phyloP scores from a whole-genome alignment of 257 asterid genomes.

The Nicotiana sylvestris region DNA sequence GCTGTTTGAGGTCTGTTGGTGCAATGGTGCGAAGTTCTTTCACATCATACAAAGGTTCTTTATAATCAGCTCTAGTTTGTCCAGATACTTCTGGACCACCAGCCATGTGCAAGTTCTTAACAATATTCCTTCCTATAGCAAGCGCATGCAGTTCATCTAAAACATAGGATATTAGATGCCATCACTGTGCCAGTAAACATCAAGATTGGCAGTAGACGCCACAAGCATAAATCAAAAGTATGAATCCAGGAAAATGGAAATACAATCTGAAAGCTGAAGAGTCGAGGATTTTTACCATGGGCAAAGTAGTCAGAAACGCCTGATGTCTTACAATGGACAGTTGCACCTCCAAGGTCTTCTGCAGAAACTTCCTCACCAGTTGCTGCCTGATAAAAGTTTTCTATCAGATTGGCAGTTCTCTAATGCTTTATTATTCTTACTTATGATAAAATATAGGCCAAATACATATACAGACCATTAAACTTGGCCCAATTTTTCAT shows the following conservation, averaged over 20 bases:
- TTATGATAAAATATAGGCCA: neutral
- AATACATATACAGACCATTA: too few relatives aligned
- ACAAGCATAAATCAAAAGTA: neutral
- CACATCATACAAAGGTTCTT: conserved; percentile 78
- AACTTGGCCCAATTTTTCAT: too few relatives aligned
- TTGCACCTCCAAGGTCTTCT: conserved; percentile 96
- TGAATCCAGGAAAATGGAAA: neutral
- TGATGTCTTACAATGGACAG: conserved; percentile 89
- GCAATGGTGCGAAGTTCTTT: conserved; percentile 86
- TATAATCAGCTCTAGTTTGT: conserved; percentile 36
- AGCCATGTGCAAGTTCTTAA: conserved; percentile 87
- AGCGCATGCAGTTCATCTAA: conserved; percentile 93
- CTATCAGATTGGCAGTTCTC: conserved; percentile 18
- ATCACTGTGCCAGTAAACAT: conserved; percentile 16
- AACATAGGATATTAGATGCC: conserved; percentile 21
- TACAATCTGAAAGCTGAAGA: neutral
- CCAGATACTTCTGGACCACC: conserved; percentile 41
- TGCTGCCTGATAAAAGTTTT: conserved; percentile 73
- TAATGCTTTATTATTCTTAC: neutral
- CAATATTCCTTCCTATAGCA: conserved; percentile 85
- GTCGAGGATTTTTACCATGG: conserved; percentile 44
- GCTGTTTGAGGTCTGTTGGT: conserved; percentile 86
- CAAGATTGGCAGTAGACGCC: neutral
- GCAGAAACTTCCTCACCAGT: conserved; percentile 97
- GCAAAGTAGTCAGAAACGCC: conserved; percentile 99